Conservation (phyloP, 139 green algal genomes). For the Volvox reticuliferus region DNA sequence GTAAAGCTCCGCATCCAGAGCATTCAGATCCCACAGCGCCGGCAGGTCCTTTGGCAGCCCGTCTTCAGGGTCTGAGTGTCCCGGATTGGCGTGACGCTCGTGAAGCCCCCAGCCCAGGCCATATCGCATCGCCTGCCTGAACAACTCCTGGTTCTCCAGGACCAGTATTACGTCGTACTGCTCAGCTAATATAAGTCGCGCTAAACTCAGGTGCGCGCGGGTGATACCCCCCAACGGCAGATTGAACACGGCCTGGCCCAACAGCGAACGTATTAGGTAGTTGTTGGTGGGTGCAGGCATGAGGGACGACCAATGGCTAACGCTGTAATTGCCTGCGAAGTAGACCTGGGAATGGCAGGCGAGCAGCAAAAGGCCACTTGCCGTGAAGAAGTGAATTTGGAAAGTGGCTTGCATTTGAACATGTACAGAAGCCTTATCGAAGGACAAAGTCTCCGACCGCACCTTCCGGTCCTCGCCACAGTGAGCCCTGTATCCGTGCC, state of each 20-base stretch:
- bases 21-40: not conserved
- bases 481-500: not conserved
- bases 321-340: not conserved
- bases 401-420: too few species aligned
- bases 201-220: not conserved
- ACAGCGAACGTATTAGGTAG: conserved; percentile 44
- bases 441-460: too few species aligned
- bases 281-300: conserved; percentile 41
- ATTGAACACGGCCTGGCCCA: conserved; percentile 47
- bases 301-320: not conserved
- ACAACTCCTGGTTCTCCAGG: conserved; percentile 19
- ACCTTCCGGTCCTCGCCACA: not conserved
- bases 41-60: not conserved
- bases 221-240: not conserved
- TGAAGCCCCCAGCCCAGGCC: conserved; percentile 41
- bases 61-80: not conserved
- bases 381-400: too few species aligned
- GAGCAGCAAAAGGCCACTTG: too few species aligned
- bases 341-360: not conserved
- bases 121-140: not conserved
- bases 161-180: conserved; percentile 55
- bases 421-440: too few species aligned
- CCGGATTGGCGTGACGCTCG: not conserved
- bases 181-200: not conserved
- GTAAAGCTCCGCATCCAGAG: conserved; percentile 26